phyloP scores from a whole-genome alignment of 352 stramenopile species.

The Globisporangium radiosum region DNA sequence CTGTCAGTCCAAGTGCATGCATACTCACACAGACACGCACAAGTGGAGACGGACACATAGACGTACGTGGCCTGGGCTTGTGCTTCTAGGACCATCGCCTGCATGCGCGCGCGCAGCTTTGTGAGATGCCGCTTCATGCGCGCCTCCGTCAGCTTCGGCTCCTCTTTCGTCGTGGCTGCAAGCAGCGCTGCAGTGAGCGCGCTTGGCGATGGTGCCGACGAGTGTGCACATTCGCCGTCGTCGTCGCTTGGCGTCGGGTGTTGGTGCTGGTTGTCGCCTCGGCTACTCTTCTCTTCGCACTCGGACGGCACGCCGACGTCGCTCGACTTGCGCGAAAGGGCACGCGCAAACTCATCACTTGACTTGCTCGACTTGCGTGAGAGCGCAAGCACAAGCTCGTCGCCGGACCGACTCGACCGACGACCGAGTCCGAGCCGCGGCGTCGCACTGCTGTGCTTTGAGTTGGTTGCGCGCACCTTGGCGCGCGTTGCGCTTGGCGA shows the following conservation, averaged over 20 bases:
- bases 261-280: no score
- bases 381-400: slow-evolving; percentile 3
- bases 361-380: slow-evolving; percentile 1
- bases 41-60: neutral
- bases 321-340: neutral
- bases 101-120: slow-evolving; percentile 42
- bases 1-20: neutral
- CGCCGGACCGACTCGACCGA: slow-evolving; percentile 11
- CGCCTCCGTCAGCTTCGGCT: slow-evolving; percentile 18
- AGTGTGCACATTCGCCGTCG: slow-evolving; percentile 11
- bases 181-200: neutral
- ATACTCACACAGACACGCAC: no score
- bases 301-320: slow-evolving; percentile 1
- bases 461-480: slow-evolving; percentile 2
- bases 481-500: slow-evolving; percentile 10
- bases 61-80: slow-evolving; percentile 39
- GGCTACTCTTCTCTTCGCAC: neutral
- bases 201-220: slow-evolving; percentile 14
- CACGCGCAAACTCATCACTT: neutral
- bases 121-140: slow-evolving; percentile 35
- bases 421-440: slow-evolving; percentile 5
- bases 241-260: slow-evolving; percentile 2
- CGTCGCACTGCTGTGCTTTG: slow-evolving; percentile 6
- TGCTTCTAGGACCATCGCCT: slow-evolving; percentile 39
- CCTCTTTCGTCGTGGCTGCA: slow-evolving; percentile 12